phyloP scores from a whole-genome alignment of 2,329 filamentous ascomycete species.

The Colletotrichum sp. region DNA sequence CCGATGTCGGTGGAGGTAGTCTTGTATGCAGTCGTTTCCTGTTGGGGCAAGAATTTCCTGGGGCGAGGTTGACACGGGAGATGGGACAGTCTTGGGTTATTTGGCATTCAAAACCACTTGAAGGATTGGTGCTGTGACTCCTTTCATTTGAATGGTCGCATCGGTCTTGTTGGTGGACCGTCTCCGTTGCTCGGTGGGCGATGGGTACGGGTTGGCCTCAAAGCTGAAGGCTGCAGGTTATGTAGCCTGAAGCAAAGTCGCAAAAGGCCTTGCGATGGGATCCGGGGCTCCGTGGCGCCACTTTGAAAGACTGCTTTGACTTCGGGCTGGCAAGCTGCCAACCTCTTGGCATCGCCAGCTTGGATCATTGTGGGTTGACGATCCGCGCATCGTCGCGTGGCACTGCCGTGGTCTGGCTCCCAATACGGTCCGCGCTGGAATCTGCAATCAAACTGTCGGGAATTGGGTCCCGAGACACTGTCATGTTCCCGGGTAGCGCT shows the following conservation, averaged over 20 bases:
- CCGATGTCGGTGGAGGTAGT: not conserved
- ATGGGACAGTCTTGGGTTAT: not conserved
- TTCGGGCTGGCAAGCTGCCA: not conserved
- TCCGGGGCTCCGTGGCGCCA: not conserved
- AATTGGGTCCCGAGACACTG: not conserved
- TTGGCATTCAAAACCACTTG: not conserved
- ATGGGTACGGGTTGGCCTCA: not conserved
- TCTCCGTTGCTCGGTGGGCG: not conserved
- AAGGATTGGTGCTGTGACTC: not conserved
- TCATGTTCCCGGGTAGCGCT: not conserved
- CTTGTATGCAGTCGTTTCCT: not conserved
- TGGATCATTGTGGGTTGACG: not conserved
- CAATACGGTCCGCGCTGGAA: not conserved
- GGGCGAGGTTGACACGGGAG: not conserved
- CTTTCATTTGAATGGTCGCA: not conserved
- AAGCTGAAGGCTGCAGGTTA: not conserved
- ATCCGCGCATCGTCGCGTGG: not conserved
- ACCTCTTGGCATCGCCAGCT: not conserved
- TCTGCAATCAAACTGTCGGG: not conserved
- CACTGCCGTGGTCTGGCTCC: not conserved
- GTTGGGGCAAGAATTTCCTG: not conserved
- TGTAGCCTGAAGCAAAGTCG: not conserved
- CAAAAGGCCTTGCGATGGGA: not conserved
- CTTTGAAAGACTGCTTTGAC: not conserved
- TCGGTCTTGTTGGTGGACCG: not conserved